Conservation (phyloP, 192 early-diverging fungal species). For the Backusella liffmaniae region DNA sequence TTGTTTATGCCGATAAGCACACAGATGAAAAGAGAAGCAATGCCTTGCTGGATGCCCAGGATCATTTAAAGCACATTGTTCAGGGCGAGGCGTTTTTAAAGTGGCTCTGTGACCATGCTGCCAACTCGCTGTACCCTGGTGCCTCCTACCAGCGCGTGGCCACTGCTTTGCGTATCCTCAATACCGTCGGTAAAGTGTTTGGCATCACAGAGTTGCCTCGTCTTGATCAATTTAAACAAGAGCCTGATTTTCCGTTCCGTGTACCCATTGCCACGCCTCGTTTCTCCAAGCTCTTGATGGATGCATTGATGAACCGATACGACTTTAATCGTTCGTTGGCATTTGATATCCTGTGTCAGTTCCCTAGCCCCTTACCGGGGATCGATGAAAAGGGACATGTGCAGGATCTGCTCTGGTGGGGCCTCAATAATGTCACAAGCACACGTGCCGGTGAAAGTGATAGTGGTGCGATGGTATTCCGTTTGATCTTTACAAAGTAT, state of each 20-base stretch:
- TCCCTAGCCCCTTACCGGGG: constrained; percentile 66
- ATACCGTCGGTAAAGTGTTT: constrained; percentile 49
- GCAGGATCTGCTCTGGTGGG: constrained; percentile 57
- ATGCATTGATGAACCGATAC: constrained; percentile 65
- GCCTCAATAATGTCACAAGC: constrained; percentile 59
- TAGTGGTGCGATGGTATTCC: constrained; percentile 76
- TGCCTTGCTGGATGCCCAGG: constrained; percentile 24
- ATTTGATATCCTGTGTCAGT: constrained; percentile 66
- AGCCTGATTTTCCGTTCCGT: constrained; percentile 54
- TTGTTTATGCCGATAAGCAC: constrained; percentile 34
- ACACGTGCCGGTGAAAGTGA: constrained; percentile 79
- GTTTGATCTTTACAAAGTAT: constrained; percentile 79
- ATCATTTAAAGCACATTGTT: constrained; percentile 40
- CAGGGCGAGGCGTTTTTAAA: constrained; percentile 53
- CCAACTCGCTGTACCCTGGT: constrained; percentile 70
- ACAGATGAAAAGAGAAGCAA: constrained; percentile 9
- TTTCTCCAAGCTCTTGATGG: constrained; percentile 56
- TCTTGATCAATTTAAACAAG: constrained; percentile 40
- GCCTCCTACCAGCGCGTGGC: constrained; percentile 70
- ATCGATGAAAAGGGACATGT: constrained; percentile 45
- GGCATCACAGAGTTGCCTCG: constrained; percentile 49
- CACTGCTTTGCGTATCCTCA: constrained; percentile 55
- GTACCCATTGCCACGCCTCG: constrained; percentile 44
- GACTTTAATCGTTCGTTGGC: constrained; percentile 75
- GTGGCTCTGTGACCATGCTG: constrained; percentile 58